Base-by-base conservation (phyloP, 306 rosid genomes). In the Vicia faba region DNA sequence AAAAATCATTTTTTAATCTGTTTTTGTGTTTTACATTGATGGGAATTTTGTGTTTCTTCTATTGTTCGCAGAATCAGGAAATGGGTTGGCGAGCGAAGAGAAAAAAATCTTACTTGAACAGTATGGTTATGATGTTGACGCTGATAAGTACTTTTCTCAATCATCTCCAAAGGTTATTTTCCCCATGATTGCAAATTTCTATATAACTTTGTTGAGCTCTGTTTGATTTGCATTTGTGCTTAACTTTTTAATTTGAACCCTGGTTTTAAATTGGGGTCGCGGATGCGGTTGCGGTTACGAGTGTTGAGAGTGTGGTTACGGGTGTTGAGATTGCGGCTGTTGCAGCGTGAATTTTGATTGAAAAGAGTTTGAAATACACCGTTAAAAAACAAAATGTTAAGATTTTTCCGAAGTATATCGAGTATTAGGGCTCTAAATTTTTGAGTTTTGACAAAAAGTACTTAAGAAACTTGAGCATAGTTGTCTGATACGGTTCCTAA, bases 41-140 rank as follows among this genome's bases (percentile, higher is more conserved):
- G 58, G 25, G 72, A 10, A 19, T 53, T 73, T 11, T 25, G 2
- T 16, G 11, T 53, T 64, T 64, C 5, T 46, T 48, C 12, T 2
- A 40, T 44, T 36, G 35, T 71, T 77, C 57, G 57, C 71, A 85
- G 89, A 88, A 76, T 76, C 84, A 13, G 82, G 66, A 39, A 81
- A 80, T 64, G 82, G 83, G 64, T 61, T 86, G 79, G 81, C 80
- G 23, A 82, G 71, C 19, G 81, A 79, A 65, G 83, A 84, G 54
- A 86, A 82, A 82, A 84, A 69, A 68, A 26, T 82, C 71, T 81
- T 95, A 70, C 82, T 86, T 79, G 96, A 95, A 81, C 75, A 62
- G 39, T 90, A 90, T 67, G 97, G 97, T 66, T 84, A 88, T 53
- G 85, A 95, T 80, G 83, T 83, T 20, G 86, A 95, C 75, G 95